Conservation (phyloP, 257 asterid genomes). For the Ehretia macrophylla region DNA sequence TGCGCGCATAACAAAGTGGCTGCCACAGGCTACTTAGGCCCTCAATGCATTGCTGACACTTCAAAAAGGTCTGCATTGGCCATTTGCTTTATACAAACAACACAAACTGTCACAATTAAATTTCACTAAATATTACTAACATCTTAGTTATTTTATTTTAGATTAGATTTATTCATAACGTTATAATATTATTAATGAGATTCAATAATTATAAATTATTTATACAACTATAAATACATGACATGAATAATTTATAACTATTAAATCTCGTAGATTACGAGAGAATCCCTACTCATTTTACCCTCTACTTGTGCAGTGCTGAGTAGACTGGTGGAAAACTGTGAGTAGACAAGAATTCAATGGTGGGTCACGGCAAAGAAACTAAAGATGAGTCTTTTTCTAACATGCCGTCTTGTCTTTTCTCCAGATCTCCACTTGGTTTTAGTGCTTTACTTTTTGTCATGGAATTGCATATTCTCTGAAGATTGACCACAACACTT, state of each 20-base stretch:
- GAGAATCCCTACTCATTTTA: no score
- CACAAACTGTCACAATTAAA: not conserved
- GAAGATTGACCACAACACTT: not conserved
- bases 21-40: no score
- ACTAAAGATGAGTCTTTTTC: not conserved
- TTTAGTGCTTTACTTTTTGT: not conserved
- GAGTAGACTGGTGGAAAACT: not conserved
- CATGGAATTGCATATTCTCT: not conserved
- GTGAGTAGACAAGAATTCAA: conserved; percentile 3
- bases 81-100: not conserved
- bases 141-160: no score
- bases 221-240: no score
- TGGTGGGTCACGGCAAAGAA: conserved; percentile 1
- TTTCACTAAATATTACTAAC: not conserved
- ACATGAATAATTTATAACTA: no score
- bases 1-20: no score
- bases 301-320: no score
- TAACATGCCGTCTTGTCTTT: not conserved
- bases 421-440: conserved; percentile 2
- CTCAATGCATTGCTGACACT: not conserved
- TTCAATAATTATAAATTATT: no score
- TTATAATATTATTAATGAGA: no score
- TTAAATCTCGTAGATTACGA: no score
- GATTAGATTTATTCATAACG: no score
- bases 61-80: not conserved